phyloP scores from a whole-genome alignment of 495 filamentous ascomycete species.

The Massariosphaeria phaeospora region DNA sequence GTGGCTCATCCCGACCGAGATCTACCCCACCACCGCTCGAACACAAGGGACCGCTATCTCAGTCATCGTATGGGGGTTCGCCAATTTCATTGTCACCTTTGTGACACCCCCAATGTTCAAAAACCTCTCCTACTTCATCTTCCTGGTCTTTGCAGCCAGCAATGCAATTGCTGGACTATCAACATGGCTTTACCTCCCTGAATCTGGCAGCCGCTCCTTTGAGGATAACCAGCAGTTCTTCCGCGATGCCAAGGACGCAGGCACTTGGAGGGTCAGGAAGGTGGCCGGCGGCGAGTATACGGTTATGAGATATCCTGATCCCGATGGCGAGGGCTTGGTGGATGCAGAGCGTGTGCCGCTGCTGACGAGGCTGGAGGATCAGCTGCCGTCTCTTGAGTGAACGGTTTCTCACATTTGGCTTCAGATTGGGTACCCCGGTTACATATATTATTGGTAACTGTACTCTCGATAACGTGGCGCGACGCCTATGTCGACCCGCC shows the following conservation, averaged over 20 bases:
- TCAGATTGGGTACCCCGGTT: conserved; percentile 4
- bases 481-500: no score
- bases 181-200: conserved; percentile 50
- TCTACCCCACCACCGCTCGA: conserved; percentile 51
- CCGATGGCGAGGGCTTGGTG: conserved; percentile 35
- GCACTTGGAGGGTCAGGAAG: conserved; percentile 47
- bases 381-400: conserved; percentile 25
- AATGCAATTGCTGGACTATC: conserved; percentile 51
- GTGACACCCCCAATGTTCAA: conserved; percentile 55
- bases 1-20: conserved; percentile 58
- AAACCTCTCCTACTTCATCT: conserved; percentile 52
- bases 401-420: background rate
- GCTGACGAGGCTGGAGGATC: conserved; percentile 38
- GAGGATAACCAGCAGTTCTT: conserved; percentile 57
- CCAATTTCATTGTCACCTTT: conserved; percentile 53
- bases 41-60: conserved; percentile 51
- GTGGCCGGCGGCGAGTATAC: conserved; percentile 47
- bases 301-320: conserved; percentile 41
- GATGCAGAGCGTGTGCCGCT: conserved; percentile 44
- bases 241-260: conserved; percentile 43
- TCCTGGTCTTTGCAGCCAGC: conserved; percentile 50
- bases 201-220: conserved; percentile 51
- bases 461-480: no score
- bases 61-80: conserved; percentile 54
- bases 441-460: background rate